Conservation (phyloP, 257 asterid species). For the Ligustrum vulgare region DNA sequence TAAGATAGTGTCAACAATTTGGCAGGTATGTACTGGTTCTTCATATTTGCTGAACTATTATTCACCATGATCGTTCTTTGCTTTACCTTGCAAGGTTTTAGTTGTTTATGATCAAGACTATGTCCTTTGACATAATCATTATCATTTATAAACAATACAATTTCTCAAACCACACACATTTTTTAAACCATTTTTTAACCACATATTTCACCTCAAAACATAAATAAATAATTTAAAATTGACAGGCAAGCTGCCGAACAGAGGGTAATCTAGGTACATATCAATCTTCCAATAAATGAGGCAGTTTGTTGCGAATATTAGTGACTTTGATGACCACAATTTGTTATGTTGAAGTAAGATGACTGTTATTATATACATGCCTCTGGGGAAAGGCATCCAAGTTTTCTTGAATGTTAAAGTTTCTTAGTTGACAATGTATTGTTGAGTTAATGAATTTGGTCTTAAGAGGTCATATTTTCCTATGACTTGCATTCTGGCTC, state of each 20-base stretch:
- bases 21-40: background rate
- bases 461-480: conserved; percentile 9
- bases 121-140: too few relatives aligned
- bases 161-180: too few relatives aligned
- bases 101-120: background rate
- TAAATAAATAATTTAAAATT: too few relatives aligned
- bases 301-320: conserved; percentile 7
- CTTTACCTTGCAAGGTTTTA: conserved; percentile 6
- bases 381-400: background rate
- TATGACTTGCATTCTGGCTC: background rate
- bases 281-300: background rate
- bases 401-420: background rate
- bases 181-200: too few relatives aligned
- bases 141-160: too few relatives aligned
- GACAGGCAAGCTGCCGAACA: too few relatives aligned
- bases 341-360: background rate
- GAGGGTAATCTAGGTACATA: background rate
- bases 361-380: background rate
- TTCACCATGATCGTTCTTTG: background rate
- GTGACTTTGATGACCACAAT: conserved; percentile 6
- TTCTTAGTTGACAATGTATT: background rate
- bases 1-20: background rate
- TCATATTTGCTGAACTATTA: conserved; percentile 14
- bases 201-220: too few relatives aligned
- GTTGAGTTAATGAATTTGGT: conserved; percentile 4